Base-by-base conservation (phyloP, 345 rosid species). In the Camelina sativa region DNA sequence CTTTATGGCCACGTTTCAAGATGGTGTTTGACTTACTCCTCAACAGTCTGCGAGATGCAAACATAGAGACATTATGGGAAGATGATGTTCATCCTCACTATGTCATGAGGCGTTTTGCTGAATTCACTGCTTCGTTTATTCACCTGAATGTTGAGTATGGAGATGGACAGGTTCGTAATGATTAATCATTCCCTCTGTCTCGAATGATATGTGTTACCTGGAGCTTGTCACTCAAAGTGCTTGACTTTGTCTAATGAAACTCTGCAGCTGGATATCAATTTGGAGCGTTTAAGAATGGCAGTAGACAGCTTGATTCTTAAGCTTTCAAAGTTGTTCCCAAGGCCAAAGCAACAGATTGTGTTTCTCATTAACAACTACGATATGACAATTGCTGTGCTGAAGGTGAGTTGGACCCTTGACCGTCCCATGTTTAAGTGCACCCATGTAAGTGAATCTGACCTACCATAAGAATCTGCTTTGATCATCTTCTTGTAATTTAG, bases 81-180 rank as follows among this genome's bases (percentile, higher is more conserved):
- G 97, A 95, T 84, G 99, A 95, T 76, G 84, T 88, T 48, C 99
- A 95, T 83, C 97, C 99, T 81, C 99, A 95, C 76, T 95, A 92
- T 87, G 97, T 95, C 71, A 92, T 90, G 97, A 87, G 99, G 83
- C 99, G 97, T 62, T 95, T 90, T 68, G 99, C 99, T 52, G 99
- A 92, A 81, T 90, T 92, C 75, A 90, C 97, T 4, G 97, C 97
- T 57, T 95, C 99, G 37, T 97, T 95, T 77, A 92, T 92, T 77
- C 97, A 92, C 74, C 90, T 95, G 52, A 95, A 95, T 83, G 89
- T 90, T 71, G 97, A 86, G 79, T 89, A 89, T 82, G 97, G 97
- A 65, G 97, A 95, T 79, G 97, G 97, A 57, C 99, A 95, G 96
- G 97, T 95, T 58, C 61, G 87, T 67, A 53, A 37, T 43, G 5